These are phyloP conservation scores for Calocybe gambosa DNA, from an alignment of 1,284 basidiomycete genomes.

Conservation along the genomic window DNA sequence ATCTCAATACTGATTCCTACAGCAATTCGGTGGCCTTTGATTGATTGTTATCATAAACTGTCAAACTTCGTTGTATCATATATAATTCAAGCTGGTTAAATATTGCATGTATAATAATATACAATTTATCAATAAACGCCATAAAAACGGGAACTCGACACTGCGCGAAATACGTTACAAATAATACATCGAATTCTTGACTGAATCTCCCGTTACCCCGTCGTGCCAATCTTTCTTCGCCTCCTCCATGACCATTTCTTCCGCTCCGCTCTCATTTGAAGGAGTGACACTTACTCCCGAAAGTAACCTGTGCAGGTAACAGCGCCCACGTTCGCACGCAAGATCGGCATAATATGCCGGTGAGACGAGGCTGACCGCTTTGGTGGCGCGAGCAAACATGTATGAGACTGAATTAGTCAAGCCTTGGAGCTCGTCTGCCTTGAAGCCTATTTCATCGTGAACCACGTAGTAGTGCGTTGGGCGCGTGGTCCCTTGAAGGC, in stretches of 20 bases:
- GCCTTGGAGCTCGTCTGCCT: slow-evolving; percentile 58
- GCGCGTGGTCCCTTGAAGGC: slow-evolving; percentile 56
- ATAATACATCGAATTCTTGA: slow-evolving; percentile 71
- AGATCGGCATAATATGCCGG: slow-evolving; percentile 75
- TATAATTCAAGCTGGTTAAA: too few species aligned
- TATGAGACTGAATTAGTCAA: slow-evolving; percentile 63
- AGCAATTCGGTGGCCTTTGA: too few species aligned
- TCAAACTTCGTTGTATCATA: too few species aligned
- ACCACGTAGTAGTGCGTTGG: slow-evolving; percentile 78
- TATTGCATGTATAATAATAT: too few species aligned
- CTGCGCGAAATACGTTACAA: too few species aligned
- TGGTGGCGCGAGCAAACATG: slow-evolving; percentile 74
- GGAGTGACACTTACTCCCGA: slow-evolving; percentile 41
- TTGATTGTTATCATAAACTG: too few species aligned
- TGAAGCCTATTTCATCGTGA: slow-evolving; percentile 65
- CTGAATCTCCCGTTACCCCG: slow-evolving; percentile 42
- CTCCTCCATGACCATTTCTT: slow-evolving; percentile 47
- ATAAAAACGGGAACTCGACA: too few species aligned
- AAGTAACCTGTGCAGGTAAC: slow-evolving; percentile 63
- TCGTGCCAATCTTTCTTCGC: slow-evolving; percentile 49
- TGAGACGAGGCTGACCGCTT: slow-evolving; percentile 72
- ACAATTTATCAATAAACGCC: too few species aligned
- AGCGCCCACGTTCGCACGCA: slow-evolving; percentile 72
- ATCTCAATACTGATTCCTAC: too few species aligned
- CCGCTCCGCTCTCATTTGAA: slow-evolving; percentile 29